Evolutionary conservation across 2,329 filamentous ascomycete species (phyloP).

Genomic region (Nemania serpens): DNA sequence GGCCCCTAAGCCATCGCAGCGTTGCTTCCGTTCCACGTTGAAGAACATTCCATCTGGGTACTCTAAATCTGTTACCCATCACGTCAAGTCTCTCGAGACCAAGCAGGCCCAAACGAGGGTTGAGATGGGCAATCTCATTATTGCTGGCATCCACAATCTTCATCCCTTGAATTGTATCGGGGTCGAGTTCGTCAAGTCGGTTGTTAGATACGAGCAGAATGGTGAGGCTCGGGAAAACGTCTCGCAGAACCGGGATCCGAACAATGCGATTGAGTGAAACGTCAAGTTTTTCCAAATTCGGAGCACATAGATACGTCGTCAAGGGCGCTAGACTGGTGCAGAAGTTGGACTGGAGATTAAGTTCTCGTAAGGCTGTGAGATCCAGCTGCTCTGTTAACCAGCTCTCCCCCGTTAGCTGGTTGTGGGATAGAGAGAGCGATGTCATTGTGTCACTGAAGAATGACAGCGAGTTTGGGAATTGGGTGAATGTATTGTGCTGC

Average conservation of each 20-base stretch:
- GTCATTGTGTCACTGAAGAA: constrained; percentile 74
- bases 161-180: constrained; percentile 74
- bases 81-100: constrained; percentile 73
- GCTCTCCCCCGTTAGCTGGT: constrained; percentile 67
- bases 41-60: constrained; percentile 82
- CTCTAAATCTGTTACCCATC: constrained; percentile 82
- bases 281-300: constrained; percentile 75
- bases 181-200: constrained; percentile 71
- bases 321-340: constrained; percentile 73
- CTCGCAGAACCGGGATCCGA: constrained; percentile 68
- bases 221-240: constrained; percentile 70
- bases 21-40: constrained; percentile 87
- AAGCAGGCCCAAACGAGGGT: constrained; percentile 79
- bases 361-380: constrained; percentile 74
- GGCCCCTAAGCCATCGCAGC: constrained; percentile 77
- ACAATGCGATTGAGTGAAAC: constrained; percentile 82
- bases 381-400: constrained; percentile 71
- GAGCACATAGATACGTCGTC: constrained; percentile 70
- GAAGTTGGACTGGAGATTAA: constrained; percentile 76
- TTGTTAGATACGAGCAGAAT: constrained; percentile 81
- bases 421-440: constrained; percentile 75
- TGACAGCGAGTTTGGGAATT: constrained; percentile 71
- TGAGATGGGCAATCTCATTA: constrained; percentile 83
- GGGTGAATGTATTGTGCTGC: constrained; percentile 75
- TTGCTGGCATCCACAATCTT: constrained; percentile 78